Base-by-base conservation (phyloP, 177 flowering plant species). In the Telopea speciosissima region DNA sequence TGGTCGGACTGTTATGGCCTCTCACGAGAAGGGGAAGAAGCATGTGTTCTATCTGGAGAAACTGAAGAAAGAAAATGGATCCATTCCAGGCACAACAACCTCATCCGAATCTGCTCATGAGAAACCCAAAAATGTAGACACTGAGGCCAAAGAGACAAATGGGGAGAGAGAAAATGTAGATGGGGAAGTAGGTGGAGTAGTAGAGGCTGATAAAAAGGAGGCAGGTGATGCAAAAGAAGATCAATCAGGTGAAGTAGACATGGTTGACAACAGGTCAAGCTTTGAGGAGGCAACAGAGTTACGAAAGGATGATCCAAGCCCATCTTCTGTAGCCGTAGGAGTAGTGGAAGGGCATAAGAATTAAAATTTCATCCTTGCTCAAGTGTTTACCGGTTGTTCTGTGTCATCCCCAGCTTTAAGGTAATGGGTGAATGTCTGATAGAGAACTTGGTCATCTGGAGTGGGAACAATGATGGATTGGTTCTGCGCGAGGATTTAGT, bases 11-110 rank as follows among this genome's bases (percentile, higher is more conserved):
- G 83, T 81, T 58, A 74, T 86, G 82, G 71, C 70, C 5, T 26
- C 62, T 17, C 94, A 87, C 71, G 26, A 60, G 33, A 73, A 2
- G 33, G 93, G 93, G 59, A 87, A 80, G 77, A 86, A 81, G 72
- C 93, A 89, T 72, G 3, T 16, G 44, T 62, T 67, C 40, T 62
- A 24, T 56, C 26, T 78, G 60, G 60, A 64, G 63, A 24, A 75
- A 59, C 65, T 67, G 63, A 54, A 59, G 65, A 62, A 40, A 71
- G 49, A 26, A 19, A 74, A 13, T 63, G 69, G 14, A 10, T 24
- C 49, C 65, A 65, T 26, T 49, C 12, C 61, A 21, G 63, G 31
- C 31, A 28, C 31, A 28, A 28, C 2, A 2, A 28, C 31, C 31
- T 28, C 31, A 28, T 28, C 31, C 2, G 31, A 28, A 4, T 28